Evolutionary conservation across 2,329 filamentous ascomycete genomes (phyloP).

Genomic region (Pseudogymnoascus sp.): DNA sequence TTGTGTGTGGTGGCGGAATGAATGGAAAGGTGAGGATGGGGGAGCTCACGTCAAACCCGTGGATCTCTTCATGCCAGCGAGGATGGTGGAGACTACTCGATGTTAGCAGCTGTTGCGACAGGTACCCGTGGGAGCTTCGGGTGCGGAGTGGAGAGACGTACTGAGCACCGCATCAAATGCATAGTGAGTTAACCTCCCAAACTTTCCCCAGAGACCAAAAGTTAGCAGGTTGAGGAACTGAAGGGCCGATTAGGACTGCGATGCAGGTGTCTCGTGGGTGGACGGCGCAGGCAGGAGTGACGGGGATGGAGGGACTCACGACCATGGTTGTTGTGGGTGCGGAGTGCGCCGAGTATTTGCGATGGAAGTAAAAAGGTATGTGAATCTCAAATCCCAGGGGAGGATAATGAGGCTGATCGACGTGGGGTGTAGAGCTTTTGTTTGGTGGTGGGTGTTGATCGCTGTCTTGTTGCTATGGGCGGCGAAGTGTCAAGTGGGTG

Average conservation of each 20-base stretch:
- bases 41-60: slow-evolving; percentile 89
- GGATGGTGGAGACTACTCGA: slow-evolving; percentile 81
- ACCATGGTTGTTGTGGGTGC: slow-evolving; percentile 29
- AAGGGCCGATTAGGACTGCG: slow-evolving; percentile 30
- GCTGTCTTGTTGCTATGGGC: background rate
- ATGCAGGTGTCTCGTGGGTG: background rate
- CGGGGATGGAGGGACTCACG: slow-evolving; percentile 24
- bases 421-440: background rate
- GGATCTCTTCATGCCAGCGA: slow-evolving; percentile 94
- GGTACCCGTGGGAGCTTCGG: background rate
- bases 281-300: slow-evolving; percentile 13
- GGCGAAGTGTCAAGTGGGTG: background rate
- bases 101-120: slow-evolving; percentile 16
- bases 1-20: background rate
- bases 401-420: background rate
- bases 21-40: slow-evolving; percentile 9
- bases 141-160: slow-evolving; percentile 38
- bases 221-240: slow-evolving; percentile 60
- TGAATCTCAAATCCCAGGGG: background rate
- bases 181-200: slow-evolving; percentile 89
- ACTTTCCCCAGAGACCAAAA: slow-evolving; percentile 64
- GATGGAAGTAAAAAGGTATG: background rate
- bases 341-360: background rate
- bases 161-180: slow-evolving; percentile 90
- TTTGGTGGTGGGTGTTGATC: background rate